Evolutionary conservation across 2,329 filamentous ascomycete genomes (phyloP).

Genomic region (Cryphonectria carpinicola): DNA sequence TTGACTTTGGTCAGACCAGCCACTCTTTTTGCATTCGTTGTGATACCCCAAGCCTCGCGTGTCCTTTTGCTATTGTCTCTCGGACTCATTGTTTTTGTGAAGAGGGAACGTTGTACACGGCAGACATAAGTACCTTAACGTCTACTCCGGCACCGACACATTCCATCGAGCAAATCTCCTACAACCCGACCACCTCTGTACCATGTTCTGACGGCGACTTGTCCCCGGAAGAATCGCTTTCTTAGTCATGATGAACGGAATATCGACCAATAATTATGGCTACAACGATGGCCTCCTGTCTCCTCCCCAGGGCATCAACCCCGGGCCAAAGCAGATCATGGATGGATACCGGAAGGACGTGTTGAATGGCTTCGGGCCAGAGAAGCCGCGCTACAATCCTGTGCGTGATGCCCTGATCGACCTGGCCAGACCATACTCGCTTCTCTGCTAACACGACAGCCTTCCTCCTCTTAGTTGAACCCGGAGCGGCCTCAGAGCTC

Average conservation of each 20-base stretch:
- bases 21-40: slow-evolving; percentile 22
- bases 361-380: slow-evolving; percentile 56
- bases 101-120: background rate
- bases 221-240: slow-evolving; percentile 9
- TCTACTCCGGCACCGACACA: background rate
- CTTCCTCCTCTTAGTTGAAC: slow-evolving; percentile 48
- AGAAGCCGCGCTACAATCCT: slow-evolving; percentile 59
- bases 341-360: slow-evolving; percentile 64
- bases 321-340: slow-evolving; percentile 54
- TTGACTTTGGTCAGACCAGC: slow-evolving; percentile 19
- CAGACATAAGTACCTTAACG: slow-evolving; percentile 3
- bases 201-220: slow-evolving; percentile 27
- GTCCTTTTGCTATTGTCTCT: slow-evolving; percentile 15
- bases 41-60: slow-evolving; percentile 24
- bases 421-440: background rate
- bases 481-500: slow-evolving; percentile 57
- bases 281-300: slow-evolving; percentile 39
- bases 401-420: slow-evolving; percentile 46
- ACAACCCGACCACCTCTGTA: slow-evolving; percentile 17
- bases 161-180: background rate
- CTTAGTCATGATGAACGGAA: slow-evolving; percentile 26
- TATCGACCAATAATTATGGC: slow-evolving; percentile 26
- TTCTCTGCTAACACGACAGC: slow-evolving; percentile 26
- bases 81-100: slow-evolving; percentile 10
- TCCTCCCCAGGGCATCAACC: slow-evolving; percentile 30